Evolutionary conservation across 2,329 filamentous ascomycete species (phyloP).

Genomic region (Huntiella moniliformis): DNA sequence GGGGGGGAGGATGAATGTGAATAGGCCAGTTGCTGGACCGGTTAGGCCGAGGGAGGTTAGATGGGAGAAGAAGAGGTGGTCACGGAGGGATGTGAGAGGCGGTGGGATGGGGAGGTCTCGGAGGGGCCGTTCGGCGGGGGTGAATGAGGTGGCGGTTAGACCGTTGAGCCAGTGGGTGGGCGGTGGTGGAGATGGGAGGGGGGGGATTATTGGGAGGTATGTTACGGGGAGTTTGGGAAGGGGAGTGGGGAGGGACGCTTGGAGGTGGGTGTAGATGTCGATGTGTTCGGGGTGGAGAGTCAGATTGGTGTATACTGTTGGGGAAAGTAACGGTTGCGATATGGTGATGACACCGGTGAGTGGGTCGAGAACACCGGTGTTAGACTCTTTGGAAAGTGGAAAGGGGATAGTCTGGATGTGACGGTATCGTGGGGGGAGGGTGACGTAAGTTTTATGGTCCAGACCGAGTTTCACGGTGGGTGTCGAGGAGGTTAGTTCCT

Average conservation of each 20-base stretch:
- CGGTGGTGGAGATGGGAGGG: not conserved
- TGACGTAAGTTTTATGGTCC: not conserved
- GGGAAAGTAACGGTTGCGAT: not conserved
- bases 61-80: conserved; percentile 25
- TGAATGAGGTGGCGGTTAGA: not conserved
- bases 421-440: not conserved
- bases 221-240: not conserved
- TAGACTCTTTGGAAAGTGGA: not conserved
- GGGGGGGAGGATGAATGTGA: conserved; percentile 11
- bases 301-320: not conserved
- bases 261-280: not conserved
- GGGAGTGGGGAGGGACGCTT: not conserved
- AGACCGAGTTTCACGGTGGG: not conserved
- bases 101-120: not conserved
- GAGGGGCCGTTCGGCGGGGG: not conserved
- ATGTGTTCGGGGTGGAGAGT: not conserved
- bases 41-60: conserved; percentile 27
- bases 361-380: not conserved
- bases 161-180: conserved; percentile 5
- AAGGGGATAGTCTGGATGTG: not conserved
- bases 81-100: conserved; percentile 5
- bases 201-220: conserved; percentile 1
- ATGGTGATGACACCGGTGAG: not conserved
- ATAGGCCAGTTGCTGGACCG: conserved; percentile 24
- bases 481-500: too few species aligned